Base-by-base conservation (phyloP, 257 asterid species). In the Fraxinus quadrangulata region DNA sequence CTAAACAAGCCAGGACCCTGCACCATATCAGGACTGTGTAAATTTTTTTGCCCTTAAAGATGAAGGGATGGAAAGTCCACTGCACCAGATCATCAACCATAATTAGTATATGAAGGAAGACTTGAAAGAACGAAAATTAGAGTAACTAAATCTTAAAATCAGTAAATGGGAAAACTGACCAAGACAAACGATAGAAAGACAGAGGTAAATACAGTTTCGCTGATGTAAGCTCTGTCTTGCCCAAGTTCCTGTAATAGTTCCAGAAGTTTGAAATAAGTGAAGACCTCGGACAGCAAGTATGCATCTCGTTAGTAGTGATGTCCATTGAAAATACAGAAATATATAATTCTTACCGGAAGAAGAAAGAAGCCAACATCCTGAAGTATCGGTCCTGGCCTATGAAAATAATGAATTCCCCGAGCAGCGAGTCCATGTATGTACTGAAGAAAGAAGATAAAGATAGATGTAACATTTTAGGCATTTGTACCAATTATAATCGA, bases 21-120 rank as follows among this genome's bases (percentile, higher is more conserved):
- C 99, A 94, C 99, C 99, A 96, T 71, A 96, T 78, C 72, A 96
- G 81, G 80, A 94, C 99, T 21, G 98, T 93, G 86, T 90, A 93
- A 78, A 93, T 85, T 85, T 87, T 95, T 88, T 91, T 92, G 88
- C 87, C 89, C 94, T 88, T 96, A 73, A 90, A 80, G 79, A 96
- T 71, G 86, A 93, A 96, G 78, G 99, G 99, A 87, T 96, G 95
- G 88, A 96, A 93, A 34, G 97, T 96, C 98, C 99, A 96, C 99
- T 96, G 93, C 79, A 81, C 56, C 37, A 84, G 45, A 82, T 73
- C 79, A 83, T 81, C 63, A 66, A 33, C 61, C 75, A 76, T 51
- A 19, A 5, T 74, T 28, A 81, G 61, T 72, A 61, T 66, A n/a
- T 54, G 74, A 68, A 77, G 14, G 34, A 24, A 59, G 11, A 61